Percentiles rank a stretch among this genome's conserved stretches.
phyloP scores from a whole-genome alignment of 257 asterid species.

The Solanum okadae region DNA sequence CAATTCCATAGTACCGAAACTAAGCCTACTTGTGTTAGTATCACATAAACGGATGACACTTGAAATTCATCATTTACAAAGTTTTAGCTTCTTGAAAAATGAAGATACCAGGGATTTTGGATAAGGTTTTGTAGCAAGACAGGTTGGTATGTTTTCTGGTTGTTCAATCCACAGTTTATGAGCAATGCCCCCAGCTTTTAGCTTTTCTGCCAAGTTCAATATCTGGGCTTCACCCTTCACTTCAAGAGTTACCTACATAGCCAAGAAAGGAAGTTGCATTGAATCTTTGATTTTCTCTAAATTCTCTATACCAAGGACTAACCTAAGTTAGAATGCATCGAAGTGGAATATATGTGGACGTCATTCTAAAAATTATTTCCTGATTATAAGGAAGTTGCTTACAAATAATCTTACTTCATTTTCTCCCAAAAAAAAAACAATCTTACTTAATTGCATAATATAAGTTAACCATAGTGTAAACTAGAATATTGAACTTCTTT shows the following conservation, averaged over 20 bases:
- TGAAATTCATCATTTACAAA: constrained; percentile 59
- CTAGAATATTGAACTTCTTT: not conserved
- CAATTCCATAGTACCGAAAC: not conserved
- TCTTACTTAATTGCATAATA: not conserved
- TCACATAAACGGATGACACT: not conserved
- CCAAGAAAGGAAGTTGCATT: not conserved
- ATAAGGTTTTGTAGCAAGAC: constrained; percentile 90
- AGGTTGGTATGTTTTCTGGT: constrained; percentile 83
- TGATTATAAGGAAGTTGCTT: not conserved
- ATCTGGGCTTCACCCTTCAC: constrained; percentile 85
- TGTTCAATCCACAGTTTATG: constrained; percentile 93
- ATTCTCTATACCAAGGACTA: not conserved
- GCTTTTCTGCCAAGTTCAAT: constrained; percentile 59
- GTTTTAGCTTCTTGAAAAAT: constrained; percentile 77
- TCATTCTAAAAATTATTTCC: not conserved
- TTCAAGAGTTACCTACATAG: constrained; percentile 76
- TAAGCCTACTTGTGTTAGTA: not conserved
- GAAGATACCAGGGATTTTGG: constrained; percentile 72
- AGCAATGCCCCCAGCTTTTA: constrained; percentile 55
- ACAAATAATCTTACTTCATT: not conserved
- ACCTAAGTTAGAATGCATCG: not conserved
- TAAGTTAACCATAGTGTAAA: not conserved
- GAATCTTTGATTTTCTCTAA: not conserved
- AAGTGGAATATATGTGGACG: not conserved
- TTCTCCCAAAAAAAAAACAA: not conserved